Percentiles rank a stretch among this genome's conserved stretches.
Evolutionary conservation across 805 yeast species (phyloP).

Genomic region (Pichia heedii): DNA sequence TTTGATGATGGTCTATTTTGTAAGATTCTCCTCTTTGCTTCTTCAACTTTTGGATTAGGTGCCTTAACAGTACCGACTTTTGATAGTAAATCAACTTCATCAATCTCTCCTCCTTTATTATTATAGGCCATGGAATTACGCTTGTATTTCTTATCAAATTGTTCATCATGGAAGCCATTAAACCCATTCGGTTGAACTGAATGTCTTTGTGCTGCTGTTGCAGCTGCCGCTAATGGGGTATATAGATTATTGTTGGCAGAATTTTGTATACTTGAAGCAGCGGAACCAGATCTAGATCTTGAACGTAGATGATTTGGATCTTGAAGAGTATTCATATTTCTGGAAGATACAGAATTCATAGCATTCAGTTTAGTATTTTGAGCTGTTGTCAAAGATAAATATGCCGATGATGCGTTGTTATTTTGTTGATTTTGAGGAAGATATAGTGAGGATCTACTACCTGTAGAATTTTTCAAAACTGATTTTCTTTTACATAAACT

Average conservation of each 20-base stretch:
- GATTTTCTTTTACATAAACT: slow-evolving; percentile 30
- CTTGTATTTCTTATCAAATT: not conserved
- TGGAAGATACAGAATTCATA: slow-evolving; percentile 30
- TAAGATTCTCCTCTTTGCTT: slow-evolving; percentile 10
- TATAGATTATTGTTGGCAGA: not conserved
- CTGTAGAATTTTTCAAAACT: slow-evolving; percentile 35
- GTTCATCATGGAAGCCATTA: not conserved
- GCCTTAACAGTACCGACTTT: slow-evolving; percentile 1
- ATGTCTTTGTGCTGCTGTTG: slow-evolving; percentile 21
- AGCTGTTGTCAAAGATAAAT: slow-evolving; percentile 63
- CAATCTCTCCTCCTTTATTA: not conserved
- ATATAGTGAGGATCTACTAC: slow-evolving; percentile 12
- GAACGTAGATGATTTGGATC: not conserved
- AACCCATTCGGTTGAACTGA: slow-evolving; percentile 8
- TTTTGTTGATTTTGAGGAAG: slow-evolving; percentile 11
- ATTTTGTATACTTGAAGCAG: not conserved
- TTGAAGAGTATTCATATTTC: not conserved
- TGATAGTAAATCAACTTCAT: not conserved
- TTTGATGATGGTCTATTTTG: slow-evolving; percentile 20
- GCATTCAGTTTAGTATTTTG: slow-evolving; percentile 73
- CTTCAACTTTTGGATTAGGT: slow-evolving; percentile 11
- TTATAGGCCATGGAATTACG: not conserved
- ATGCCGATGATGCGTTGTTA: slow-evolving; percentile 51
- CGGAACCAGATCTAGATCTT: slow-evolving; percentile 8
- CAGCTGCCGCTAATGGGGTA: slow-evolving; percentile 25